Conservation (phyloP, 2,329 filamentous ascomycete genomes). For the Chaetoscypha palmicola region DNA sequence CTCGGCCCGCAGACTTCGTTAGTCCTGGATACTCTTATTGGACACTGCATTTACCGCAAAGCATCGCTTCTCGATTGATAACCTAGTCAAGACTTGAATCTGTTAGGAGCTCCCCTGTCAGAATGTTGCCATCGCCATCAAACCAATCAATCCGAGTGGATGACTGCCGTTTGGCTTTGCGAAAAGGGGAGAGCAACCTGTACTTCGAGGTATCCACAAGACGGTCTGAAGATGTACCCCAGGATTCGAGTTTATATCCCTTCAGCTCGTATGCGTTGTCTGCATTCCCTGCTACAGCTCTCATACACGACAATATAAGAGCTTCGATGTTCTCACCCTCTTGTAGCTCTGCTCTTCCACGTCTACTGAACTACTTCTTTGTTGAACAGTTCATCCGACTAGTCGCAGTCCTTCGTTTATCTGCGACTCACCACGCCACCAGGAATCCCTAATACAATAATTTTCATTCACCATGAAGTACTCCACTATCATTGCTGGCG, state of each 20-base stretch:
- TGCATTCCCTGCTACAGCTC: background rate
- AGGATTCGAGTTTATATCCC: background rate
- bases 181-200: no score
- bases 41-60: no score
- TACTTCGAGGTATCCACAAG: no score
- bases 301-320: background rate
- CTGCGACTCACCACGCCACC: conserved; percentile 7
- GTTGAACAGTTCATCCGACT: conserved; percentile 3
- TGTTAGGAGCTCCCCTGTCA: no score
- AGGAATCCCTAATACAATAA: background rate
- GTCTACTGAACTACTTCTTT: conserved; percentile 6
- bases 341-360: background rate
- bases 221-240: background rate
- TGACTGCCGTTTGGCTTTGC: background rate
- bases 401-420: conserved; percentile 18
- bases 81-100: no score
- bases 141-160: no score
- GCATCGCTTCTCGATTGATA: no score
- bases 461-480: conserved; percentile 1
- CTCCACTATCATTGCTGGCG: conserved; percentile 1
- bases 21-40: no score
- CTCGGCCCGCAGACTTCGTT: no score
- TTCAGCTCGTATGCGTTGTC: background rate
- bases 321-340: background rate
- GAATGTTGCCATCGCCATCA: no score